phyloP scores from a whole-genome alignment of 345 rosid genomes.

The Dimocarpus longan region DNA sequence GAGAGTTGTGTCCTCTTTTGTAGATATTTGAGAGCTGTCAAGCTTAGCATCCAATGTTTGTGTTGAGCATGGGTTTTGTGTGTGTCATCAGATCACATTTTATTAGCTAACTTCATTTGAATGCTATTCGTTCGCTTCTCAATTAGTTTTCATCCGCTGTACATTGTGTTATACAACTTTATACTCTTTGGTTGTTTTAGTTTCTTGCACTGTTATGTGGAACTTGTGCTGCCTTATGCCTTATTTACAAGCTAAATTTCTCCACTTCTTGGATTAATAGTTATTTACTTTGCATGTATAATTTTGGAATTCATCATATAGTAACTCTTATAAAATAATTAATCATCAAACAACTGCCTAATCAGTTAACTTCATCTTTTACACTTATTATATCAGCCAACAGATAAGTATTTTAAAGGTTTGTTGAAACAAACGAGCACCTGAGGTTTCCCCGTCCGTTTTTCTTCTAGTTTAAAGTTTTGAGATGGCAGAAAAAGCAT shows the following conservation, averaged over 20 bases:
- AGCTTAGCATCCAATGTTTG: background rate
- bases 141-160: background rate
- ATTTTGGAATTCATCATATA: background rate
- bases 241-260: background rate
- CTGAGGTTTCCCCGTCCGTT: background rate
- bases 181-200: background rate
- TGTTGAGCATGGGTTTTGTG: background rate
- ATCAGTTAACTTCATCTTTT: conserved; percentile 14
- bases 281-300: background rate
- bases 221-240: conserved; percentile 1
- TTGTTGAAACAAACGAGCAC: conserved; percentile 13
- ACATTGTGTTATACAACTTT: background rate
- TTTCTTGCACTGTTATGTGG: background rate
- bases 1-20: background rate
- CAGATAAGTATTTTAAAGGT: conserved; percentile 17
- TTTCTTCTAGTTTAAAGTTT: conserved; percentile 16
- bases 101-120: background rate
- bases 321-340: background rate
- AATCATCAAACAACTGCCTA: background rate
- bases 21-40: background rate
- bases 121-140: background rate
- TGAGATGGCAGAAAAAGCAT: conserved; percentile 87
- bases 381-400: background rate
- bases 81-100: background rate
- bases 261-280: background rate